These are phyloP conservation scores for Russula ochroleuca DNA, from an alignment of 768 basidiomycete genomes.

Conservation along the genomic window DNA sequence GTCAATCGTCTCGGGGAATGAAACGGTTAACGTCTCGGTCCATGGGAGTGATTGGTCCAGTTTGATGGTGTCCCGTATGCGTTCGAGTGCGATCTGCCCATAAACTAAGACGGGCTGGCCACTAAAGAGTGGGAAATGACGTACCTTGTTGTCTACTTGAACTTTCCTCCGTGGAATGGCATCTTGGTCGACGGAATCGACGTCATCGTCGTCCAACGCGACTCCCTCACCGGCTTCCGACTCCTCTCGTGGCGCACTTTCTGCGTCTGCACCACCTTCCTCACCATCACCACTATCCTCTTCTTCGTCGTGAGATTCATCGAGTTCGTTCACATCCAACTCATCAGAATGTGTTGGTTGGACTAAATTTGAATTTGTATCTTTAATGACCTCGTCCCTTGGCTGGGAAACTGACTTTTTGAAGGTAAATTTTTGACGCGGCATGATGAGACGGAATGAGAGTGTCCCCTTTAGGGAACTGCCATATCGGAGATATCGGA, in stretches of 20 bases:
- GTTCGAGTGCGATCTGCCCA: constrained; percentile 65
- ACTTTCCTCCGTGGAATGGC: constrained; percentile 77
- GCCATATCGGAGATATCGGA: no score
- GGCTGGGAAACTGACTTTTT: no score
- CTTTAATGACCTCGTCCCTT: no score
- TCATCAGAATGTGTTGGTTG: no score
- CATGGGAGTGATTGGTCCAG: constrained; percentile 72
- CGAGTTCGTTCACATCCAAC: no score
- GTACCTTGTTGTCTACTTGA: constrained; percentile 75
- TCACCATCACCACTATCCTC: constrained; percentile 32
- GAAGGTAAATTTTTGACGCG: no score
- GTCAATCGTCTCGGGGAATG: constrained; percentile 68
- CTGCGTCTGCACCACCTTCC: constrained; percentile 18
- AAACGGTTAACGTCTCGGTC: constrained; percentile 74
- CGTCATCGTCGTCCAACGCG: constrained; percentile 67
- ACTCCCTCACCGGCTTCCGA: constrained; percentile 41
- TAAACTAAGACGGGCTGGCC: constrained; percentile 3
- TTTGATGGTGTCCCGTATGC: constrained; percentile 73
- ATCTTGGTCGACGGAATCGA: constrained; percentile 67
- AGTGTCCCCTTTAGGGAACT: no score
- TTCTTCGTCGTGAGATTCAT: constrained; percentile 37
- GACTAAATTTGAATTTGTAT: no score
- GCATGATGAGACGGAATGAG: no score
- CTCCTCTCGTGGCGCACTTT: constrained; percentile 31
- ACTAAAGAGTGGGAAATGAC: constrained; percentile 29